Percentiles rank a stretch among this genome's conserved stretches.
phyloP scores from a whole-genome alignment of 768 basidiomycete genomes.

The Mycena metata region DNA sequence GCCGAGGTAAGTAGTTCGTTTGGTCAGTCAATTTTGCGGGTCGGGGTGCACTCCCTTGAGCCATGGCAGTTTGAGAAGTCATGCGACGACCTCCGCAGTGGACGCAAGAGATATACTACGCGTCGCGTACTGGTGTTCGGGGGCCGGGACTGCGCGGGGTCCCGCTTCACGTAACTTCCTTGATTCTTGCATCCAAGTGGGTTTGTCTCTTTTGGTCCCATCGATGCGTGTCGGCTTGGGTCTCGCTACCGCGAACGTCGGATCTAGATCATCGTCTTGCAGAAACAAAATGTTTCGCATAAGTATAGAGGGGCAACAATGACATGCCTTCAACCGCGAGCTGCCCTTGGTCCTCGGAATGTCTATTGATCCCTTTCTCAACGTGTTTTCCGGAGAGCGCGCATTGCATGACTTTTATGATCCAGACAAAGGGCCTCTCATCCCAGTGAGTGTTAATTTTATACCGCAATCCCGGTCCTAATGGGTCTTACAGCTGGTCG shows the following conservation, averaged over 20 bases:
- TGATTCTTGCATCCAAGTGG: no score
- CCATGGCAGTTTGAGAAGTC: background rate
- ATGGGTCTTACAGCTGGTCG: conserved; percentile 36
- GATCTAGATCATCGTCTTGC: conserved; percentile 9
- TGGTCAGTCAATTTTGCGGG: conserved; percentile 61
- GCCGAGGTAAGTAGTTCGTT: conserved; percentile 68
- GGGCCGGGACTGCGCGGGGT: conserved; percentile 9
- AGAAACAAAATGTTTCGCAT: background rate
- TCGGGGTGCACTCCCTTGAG: background rate
- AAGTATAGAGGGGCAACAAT: background rate
- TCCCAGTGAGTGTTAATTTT: conserved; percentile 33
- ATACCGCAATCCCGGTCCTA: background rate
- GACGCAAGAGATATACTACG: background rate
- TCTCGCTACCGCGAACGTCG: background rate
- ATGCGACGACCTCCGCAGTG: no score
- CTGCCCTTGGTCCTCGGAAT: conserved; percentile 25
- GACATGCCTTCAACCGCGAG: background rate
- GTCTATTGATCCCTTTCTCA: conserved; percentile 39
- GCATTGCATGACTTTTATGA: conserved; percentile 40
- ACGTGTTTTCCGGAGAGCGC: conserved; percentile 42
- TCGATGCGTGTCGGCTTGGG: no score
- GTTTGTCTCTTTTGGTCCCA: no score
- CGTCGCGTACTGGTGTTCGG: background rate
- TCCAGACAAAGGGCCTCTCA: conserved; percentile 40
- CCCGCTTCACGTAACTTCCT: background rate